phyloP scores from a whole-genome alignment of 805 yeast genomes.

The Grigorovia humatica region DNA sequence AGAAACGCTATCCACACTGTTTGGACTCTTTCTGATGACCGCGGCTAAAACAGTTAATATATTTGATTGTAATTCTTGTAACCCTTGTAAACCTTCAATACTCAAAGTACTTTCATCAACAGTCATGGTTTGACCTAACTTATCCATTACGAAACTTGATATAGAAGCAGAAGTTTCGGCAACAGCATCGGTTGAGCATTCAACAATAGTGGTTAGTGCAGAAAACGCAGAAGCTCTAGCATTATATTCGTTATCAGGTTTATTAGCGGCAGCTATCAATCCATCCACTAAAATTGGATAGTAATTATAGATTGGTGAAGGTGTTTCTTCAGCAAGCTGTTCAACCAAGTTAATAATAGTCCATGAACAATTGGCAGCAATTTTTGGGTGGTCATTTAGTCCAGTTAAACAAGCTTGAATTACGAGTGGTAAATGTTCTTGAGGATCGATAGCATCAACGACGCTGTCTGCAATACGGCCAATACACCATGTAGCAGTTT shows the following conservation, averaged over 20 bases:
- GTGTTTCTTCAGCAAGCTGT: conserved; percentile 44
- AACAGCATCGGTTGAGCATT: conserved; percentile 61
- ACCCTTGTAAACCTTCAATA: conserved; percentile 61
- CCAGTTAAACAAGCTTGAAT: conserved; percentile 68
- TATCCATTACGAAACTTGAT: conserved; percentile 61
- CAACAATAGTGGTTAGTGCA: conserved; percentile 74
- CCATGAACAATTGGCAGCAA: conserved; percentile 97
- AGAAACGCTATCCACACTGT: conserved; percentile 54
- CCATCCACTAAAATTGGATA: conserved; percentile 61
- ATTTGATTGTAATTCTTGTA: conserved; percentile 84
- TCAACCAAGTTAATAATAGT: conserved; percentile 85
- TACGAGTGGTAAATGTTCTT: conserved; percentile 56
- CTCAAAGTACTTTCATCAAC: conserved; percentile 49
- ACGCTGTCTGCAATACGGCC: conserved; percentile 91
- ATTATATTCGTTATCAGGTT: conserved; percentile 72
- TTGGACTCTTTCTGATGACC: conserved; percentile 71
- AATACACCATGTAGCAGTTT: conserved; percentile 96
- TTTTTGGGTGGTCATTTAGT: conserved; percentile 84
- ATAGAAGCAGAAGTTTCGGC: conserved; percentile 58
- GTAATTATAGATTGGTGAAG: conserved; percentile 64
- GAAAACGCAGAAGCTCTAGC: conserved; percentile 96
- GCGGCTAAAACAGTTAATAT: conserved; percentile 69
- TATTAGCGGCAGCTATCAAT: conserved; percentile 56
- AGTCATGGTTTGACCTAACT: conserved; percentile 60
- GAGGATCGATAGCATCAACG: conserved; percentile 61